Evolutionary conservation across 805 yeast species (phyloP), one percentile per base, ranked within the genome.

Genomic region (Candida tammaniensis): DNA sequence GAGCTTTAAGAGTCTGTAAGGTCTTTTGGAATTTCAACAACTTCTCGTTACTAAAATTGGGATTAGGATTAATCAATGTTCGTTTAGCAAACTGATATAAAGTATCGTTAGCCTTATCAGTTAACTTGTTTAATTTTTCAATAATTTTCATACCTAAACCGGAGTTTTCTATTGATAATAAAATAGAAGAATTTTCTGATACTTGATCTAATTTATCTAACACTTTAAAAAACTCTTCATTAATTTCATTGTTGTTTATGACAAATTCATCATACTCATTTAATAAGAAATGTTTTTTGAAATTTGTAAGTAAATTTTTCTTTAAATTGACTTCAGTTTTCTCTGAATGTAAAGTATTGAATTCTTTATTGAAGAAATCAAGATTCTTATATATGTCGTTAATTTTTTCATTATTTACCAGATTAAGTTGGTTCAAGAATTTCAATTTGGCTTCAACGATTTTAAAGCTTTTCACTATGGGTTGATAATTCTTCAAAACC

Each of bases 181-280:
- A 61, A 13, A 80, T 72, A 30, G 84, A 78, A 32, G 95, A 81
- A 38, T 80, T 76, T 21, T 73, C 68, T 51, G 80, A 79, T 18
- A 89, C 82, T 23, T 53, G 49, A 45, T 82, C 78, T 6, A 86
- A 82, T 48, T 79, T 80, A 10, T 64, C 57, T 21, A 89, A 61
- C 1, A 77, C 72, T 3, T 49, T 52, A 46, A 86, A 85, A 51
- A 82, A 87, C 33, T 72, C 78, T 2, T 68, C 62, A 42, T 64
- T 62, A 19, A 73, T 62, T 9, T 64, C 74, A 11, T 66, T 68
- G 19, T 70, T 67, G 15, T 56, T 52, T 24, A 89, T 60, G 5
- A 73, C 57, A 47, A 75, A 82, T 28, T 78, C 80, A 46, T 91
- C 97, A 37, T 76, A 74, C 40, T 81, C 89, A 27, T 72, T 73